These are phyloP conservation scores for Exophiala alcalophila DNA, from an alignment of 2,329 filamentous ascomycete genomes.

Conservation along the genomic window DNA sequence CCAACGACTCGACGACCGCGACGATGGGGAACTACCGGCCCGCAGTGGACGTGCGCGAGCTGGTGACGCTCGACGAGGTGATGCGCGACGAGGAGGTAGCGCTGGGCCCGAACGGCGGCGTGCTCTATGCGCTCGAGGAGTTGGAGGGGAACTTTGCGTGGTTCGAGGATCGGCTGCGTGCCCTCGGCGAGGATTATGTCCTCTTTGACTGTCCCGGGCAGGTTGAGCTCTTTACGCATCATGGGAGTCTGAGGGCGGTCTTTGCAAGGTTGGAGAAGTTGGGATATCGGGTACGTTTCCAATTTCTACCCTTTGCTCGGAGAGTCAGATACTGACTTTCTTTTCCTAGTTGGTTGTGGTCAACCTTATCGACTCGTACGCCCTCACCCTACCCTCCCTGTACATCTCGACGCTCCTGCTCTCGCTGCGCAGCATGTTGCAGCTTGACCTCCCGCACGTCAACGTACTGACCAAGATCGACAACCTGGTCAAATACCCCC, in stretches of 20 bases:
- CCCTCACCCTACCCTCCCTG: conserved; percentile 85
- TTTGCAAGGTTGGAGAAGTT: conserved; percentile 87
- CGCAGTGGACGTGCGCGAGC: conserved; percentile 82
- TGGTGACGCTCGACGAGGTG: conserved; percentile 89
- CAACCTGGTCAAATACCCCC: conserved; percentile 79
- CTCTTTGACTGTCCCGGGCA: conserved; percentile 96
- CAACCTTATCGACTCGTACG: conserved; percentile 91
- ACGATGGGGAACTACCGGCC: conserved; percentile 60
- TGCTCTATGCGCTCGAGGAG: conserved; percentile 92
- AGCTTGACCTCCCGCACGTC: conserved; percentile 93
- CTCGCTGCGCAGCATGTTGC: conserved; percentile 91
- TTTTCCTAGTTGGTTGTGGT: conserved; percentile 77
- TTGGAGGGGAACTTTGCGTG: conserved; percentile 92
- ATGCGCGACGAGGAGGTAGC: conserved; percentile 75
- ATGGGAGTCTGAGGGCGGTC: conserved; percentile 85
- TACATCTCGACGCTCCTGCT: conserved; percentile 94
- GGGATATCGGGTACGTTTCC: conserved; percentile 74
- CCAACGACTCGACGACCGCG: conserved; percentile 78
- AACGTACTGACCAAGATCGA: conserved; percentile 98
- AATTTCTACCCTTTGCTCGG: conserved; percentile 9
- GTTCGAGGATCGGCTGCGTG: conserved; percentile 76
- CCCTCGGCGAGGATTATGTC: conserved; percentile 83
- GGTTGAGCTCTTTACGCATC: conserved; percentile 95
- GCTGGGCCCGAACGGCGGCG: conserved; percentile 86
- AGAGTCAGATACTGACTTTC: not conserved